Evolutionary conservation across 2,329 filamentous ascomycete species (phyloP).

Genomic region (Diaporthe australafricana): DNA sequence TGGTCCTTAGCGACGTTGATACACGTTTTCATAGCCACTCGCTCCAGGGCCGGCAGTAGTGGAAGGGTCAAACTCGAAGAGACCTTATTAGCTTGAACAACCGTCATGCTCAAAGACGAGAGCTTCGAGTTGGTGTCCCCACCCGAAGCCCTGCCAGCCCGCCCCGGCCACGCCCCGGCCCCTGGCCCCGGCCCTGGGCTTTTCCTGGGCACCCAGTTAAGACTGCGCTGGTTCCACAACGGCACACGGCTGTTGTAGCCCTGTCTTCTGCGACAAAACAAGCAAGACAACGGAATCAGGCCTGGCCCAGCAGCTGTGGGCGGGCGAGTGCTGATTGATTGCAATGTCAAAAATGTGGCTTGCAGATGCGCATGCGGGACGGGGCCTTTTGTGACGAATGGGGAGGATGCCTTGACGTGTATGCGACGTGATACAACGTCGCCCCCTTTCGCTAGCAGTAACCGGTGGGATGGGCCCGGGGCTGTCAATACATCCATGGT

Average conservation of each 20-base stretch:
- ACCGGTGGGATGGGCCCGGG: constrained; percentile 28
- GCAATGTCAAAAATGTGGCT: constrained; percentile 31
- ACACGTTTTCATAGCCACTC: neutral
- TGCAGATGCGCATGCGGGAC: constrained; percentile 32
- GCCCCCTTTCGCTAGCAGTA: constrained; percentile 29
- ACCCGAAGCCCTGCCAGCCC: too few species aligned
- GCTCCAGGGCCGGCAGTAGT: neutral
- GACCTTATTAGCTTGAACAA: neutral
- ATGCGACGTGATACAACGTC: constrained; percentile 23
- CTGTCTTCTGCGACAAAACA: constrained; percentile 2
- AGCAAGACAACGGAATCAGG: neutral
- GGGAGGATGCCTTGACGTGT: constrained; percentile 17
- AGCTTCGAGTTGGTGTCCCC: too few species aligned
- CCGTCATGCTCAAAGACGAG: too few species aligned
- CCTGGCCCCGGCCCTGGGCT: neutral
- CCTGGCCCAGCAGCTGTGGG: constrained; percentile 3
- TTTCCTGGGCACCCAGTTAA: neutral
- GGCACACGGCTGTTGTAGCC: constrained; percentile 40
- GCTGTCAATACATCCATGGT: neutral
- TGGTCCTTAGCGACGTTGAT: neutral
- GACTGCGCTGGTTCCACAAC: neutral
- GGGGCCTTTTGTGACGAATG: constrained; percentile 30
- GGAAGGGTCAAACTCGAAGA: neutral
- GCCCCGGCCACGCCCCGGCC: neutral
- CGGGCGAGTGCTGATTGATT: constrained; percentile 24